phyloP scores from a whole-genome alignment of 106 monocot genomes.

The Dioscorea dumetorum region DNA sequence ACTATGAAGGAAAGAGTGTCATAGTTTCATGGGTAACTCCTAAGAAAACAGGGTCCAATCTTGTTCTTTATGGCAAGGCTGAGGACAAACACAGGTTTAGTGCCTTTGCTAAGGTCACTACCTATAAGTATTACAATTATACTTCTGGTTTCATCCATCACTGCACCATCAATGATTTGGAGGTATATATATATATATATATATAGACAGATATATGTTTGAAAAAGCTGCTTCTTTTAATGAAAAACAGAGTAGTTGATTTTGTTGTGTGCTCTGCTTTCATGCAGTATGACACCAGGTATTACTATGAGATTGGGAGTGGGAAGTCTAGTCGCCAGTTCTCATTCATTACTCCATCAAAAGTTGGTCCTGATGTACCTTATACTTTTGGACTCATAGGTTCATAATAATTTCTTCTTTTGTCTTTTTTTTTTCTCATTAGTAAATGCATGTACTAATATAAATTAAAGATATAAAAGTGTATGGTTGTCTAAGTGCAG shows the following conservation, averaged over 20 bases:
- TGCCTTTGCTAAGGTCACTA: slow-evolving; percentile 11
- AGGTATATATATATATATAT: slow-evolving; percentile 9
- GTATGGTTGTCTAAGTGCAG: neutral
- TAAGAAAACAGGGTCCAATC: slow-evolving; percentile 17
- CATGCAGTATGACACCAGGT: slow-evolving; percentile 19
- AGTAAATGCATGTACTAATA: too few species aligned
- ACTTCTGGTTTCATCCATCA: slow-evolving; percentile 52
- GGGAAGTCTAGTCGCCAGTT: slow-evolving; percentile 15
- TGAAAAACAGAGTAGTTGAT: neutral
- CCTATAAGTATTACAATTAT: slow-evolving; percentile 35
- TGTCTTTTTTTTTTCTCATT: too few species aligned
- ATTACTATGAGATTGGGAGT: slow-evolving; percentile 18
- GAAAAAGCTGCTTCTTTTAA: neutral
- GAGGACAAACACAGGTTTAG: slow-evolving; percentile 4
- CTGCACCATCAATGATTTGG: slow-evolving; percentile 22
- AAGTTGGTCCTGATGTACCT: slow-evolving; percentile 19
- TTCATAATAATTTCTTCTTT: neutral
- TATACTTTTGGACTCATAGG: neutral
- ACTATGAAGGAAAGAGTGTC: slow-evolving; percentile 5
- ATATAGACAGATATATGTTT: neutral
- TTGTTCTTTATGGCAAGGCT: slow-evolving; percentile 17
- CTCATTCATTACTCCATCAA: slow-evolving; percentile 21
- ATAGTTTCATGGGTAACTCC: slow-evolving; percentile 43
- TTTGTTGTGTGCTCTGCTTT: neutral
- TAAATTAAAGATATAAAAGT: neutral